These are phyloP conservation scores for Coemansia sp. DNA, from an alignment of 192 early-diverging fungal species.

Conservation along the genomic window DNA sequence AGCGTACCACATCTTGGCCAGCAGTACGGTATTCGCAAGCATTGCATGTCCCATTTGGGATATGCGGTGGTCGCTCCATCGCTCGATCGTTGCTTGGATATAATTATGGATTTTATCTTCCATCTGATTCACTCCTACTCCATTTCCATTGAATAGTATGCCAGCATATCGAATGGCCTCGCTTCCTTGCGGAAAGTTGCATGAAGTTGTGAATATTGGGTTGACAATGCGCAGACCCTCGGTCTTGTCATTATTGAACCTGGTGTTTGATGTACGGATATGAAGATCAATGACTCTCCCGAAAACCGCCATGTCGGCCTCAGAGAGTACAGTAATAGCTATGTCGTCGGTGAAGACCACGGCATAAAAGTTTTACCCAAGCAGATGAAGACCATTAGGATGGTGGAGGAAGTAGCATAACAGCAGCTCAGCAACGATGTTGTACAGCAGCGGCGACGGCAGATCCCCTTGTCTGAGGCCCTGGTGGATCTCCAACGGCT, in stretches of 20 bases:
- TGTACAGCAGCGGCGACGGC: conserved; percentile 11
- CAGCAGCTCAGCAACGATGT: conserved; percentile 8
- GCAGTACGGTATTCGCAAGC: neutral
- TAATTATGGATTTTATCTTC: neutral
- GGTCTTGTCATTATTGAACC: conserved; percentile 11
- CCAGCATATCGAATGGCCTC: conserved; percentile 3
- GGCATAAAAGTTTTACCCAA: neutral
- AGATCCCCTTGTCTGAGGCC: conserved; percentile 12
- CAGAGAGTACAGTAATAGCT: neutral
- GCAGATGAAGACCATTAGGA: neutral
- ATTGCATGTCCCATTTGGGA: neutral
- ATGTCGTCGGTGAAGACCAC: conserved; percentile 15
- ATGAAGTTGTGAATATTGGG: neutral
- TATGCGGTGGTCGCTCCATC: neutral
- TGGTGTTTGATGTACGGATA: conserved; percentile 1
- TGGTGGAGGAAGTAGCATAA: neutral
- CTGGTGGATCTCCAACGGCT: neutral
- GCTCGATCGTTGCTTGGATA: neutral
- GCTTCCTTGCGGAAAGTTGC: neutral
- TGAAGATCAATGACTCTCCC: neutral
- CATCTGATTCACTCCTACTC: conserved; percentile 1
- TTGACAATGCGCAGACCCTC: conserved; percentile 10
- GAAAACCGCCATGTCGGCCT: neutral
- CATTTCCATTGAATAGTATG: conserved; percentile 2
- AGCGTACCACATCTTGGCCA: conserved; percentile 11